Evolutionary conservation across 805 yeast species (phyloP).

Genomic region (Kodamaea lidongshanica): DNA sequence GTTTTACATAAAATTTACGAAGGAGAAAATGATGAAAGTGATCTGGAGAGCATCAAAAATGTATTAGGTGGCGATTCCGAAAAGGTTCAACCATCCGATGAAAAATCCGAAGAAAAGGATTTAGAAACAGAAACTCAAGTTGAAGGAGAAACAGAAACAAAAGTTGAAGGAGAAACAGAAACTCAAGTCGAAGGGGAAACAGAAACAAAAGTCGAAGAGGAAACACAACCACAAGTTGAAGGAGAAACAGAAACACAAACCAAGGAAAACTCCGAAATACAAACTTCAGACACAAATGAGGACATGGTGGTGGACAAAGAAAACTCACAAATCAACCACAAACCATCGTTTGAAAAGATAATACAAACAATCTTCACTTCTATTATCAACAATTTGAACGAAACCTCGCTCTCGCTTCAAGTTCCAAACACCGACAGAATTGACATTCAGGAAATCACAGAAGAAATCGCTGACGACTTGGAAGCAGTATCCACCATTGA

Average conservation of each 20-base stretch:
- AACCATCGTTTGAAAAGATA: conserved; percentile 13
- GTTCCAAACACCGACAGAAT: conserved; percentile 15
- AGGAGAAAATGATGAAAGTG: conserved; percentile 6
- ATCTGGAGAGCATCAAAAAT: conserved; percentile 2
- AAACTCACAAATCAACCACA: conserved; percentile 1
- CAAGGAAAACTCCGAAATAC: conserved; percentile 2
- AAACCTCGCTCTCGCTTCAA: conserved; percentile 13
- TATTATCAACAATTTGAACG: conserved; percentile 28
- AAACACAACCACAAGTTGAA: not conserved
- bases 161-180: conserved; percentile 7
- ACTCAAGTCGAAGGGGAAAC: conserved; percentile 2
- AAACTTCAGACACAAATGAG: not conserved
- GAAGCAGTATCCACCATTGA: conserved; percentile 25
- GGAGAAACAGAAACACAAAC: not conserved
- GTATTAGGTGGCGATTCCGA: not conserved
- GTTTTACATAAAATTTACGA: conserved; percentile 19
- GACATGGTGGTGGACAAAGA: not conserved
- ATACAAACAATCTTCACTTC: conserved; percentile 17
- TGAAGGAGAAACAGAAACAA: conserved; percentile 6
- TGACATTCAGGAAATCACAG: conserved; percentile 21
- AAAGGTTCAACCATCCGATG: not conserved
- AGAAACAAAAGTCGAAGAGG: conserved; percentile 1
- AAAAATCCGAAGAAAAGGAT: conserved; percentile 1
- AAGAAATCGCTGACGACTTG: conserved; percentile 19
- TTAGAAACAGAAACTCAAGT: not conserved